A percentile compares a stretch with the other conserved stretches of the same genome.
Evolutionary conservation across 1,284 basidiomycete genomes (phyloP).

Genomic region (Clitocybe nebularis): DNA sequence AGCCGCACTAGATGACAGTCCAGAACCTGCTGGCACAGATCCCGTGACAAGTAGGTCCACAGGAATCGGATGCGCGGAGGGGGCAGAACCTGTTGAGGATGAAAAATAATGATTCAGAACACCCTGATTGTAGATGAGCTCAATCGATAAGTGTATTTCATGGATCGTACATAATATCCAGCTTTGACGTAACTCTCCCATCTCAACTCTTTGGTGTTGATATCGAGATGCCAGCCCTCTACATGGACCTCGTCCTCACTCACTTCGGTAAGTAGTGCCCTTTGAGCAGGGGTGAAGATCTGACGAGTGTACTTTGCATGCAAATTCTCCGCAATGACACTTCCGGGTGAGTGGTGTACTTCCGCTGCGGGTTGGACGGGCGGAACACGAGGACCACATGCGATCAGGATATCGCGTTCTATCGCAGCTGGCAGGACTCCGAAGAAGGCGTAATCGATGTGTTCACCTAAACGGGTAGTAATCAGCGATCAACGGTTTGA

Average conservation of each 20-base stretch:
- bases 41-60: conserved; percentile 74
- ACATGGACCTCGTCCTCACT: conserved; percentile 37
- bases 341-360: conserved; percentile 33
- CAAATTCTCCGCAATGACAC: conserved; percentile 65
- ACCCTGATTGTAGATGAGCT: conserved; percentile 43
- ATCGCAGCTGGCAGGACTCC: conserved; percentile 82
- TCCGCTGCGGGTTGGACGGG: conserved; percentile 16
- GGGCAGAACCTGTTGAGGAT: conserved; percentile 16
- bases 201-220: conserved; percentile 63
- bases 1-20: conserved; percentile 79
- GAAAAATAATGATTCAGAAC: conserved; percentile 67
- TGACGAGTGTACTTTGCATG: conserved; percentile 55
- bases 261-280: conserved; percentile 21
- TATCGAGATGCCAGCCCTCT: conserved; percentile 68
- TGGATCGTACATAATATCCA: conserved; percentile 57
- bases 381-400: conserved; percentile 55
- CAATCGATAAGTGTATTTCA: too few species aligned
- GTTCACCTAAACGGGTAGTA: conserved; percentile 55
- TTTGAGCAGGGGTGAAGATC: conserved; percentile 47
- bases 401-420: conserved; percentile 83
- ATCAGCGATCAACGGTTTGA: neutral
- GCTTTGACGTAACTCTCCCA: conserved; percentile 91
- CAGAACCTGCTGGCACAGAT: conserved; percentile 78
- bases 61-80: conserved; percentile 40
- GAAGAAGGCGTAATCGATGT: conserved; percentile 83